phyloP scores from a whole-genome alignment of 805 yeast genomes.

The Yarrowia deformans region DNA sequence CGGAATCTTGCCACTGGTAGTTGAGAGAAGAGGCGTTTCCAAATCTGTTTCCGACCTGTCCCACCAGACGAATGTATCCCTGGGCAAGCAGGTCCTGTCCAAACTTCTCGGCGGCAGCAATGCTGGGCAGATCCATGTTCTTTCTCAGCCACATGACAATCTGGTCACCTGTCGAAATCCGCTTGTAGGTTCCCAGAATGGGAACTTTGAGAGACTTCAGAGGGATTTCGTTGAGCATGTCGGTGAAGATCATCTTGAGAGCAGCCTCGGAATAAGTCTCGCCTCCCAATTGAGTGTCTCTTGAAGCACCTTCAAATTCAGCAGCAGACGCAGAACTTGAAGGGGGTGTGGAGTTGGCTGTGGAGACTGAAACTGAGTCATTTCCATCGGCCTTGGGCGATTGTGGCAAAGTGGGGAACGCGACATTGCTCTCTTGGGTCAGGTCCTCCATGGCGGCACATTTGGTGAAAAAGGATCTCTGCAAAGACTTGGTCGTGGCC shows the following conservation, averaged over 20 bases:
- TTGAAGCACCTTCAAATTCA: neutral
- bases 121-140: constrained; percentile 56
- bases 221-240: constrained; percentile 58
- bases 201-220: constrained; percentile 66
- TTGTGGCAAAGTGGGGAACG: constrained; percentile 38
- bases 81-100: constrained; percentile 74
- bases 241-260: constrained; percentile 52
- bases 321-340: constrained; percentile 14
- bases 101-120: constrained; percentile 71
- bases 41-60: constrained; percentile 62
- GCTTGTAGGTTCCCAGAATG: constrained; percentile 68
- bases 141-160: constrained; percentile 67
- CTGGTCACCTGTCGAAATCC: constrained; percentile 66
- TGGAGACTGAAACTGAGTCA: neutral
- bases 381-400: constrained; percentile 12
- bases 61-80: constrained; percentile 69
- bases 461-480: constrained; percentile 69
- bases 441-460: constrained; percentile 71
- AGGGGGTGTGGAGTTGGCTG: constrained; percentile 7
- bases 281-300: constrained; percentile 46
- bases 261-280: constrained; percentile 50
- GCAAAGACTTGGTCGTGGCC: constrained; percentile 58
- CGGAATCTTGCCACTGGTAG: constrained; percentile 74
- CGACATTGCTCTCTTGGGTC: constrained; percentile 18
- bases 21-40: constrained; percentile 71